phyloP scores from a whole-genome alignment of 768 basidiomycete species.

The Kwoniella bestiolae region DNA sequence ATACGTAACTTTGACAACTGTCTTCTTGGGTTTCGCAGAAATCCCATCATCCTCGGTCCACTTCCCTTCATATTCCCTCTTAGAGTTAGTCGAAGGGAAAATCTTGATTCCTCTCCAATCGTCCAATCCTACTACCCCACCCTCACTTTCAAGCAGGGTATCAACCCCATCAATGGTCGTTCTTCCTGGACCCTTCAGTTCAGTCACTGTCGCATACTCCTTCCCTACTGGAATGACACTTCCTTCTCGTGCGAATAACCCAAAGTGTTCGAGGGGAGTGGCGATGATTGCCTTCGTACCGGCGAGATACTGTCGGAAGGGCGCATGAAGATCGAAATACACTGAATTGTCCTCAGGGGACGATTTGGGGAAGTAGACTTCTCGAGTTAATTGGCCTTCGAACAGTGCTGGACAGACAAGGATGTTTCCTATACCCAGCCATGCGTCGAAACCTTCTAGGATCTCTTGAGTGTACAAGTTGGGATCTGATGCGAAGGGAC shows the following conservation, averaged over 20 bases:
- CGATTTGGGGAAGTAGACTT: slow-evolving; percentile 55
- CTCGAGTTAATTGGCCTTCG: slow-evolving; percentile 39
- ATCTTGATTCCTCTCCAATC: slow-evolving; percentile 56
- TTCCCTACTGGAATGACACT: slow-evolving; percentile 54
- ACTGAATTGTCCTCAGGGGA: slow-evolving; percentile 35
- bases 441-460: slow-evolving; percentile 55
- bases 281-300: slow-evolving; percentile 42
- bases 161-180: slow-evolving; percentile 51
- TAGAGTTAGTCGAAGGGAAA: slow-evolving; percentile 41
- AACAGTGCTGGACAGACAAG: slow-evolving; percentile 50
- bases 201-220: slow-evolving; percentile 50
- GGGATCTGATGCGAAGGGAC: slow-evolving; percentile 49
- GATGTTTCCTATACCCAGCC: slow-evolving; percentile 54
- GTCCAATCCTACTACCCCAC: slow-evolving; percentile 55
- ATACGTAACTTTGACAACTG: slow-evolving; percentile 43
- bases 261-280: slow-evolving; percentile 52
- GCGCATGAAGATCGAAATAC: slow-evolving; percentile 51
- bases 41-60: slow-evolving; percentile 59
- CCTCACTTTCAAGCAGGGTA: slow-evolving; percentile 40
- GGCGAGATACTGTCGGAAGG: slow-evolving; percentile 31
- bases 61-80: slow-evolving; percentile 21
- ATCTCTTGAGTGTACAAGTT: slow-evolving; percentile 48
- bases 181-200: slow-evolving; percentile 37
- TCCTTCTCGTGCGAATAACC: slow-evolving; percentile 54
- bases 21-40: slow-evolving; percentile 40